phyloP scores from a whole-genome alignment of 306 rosid genomes.

The Lupinus albus region DNA sequence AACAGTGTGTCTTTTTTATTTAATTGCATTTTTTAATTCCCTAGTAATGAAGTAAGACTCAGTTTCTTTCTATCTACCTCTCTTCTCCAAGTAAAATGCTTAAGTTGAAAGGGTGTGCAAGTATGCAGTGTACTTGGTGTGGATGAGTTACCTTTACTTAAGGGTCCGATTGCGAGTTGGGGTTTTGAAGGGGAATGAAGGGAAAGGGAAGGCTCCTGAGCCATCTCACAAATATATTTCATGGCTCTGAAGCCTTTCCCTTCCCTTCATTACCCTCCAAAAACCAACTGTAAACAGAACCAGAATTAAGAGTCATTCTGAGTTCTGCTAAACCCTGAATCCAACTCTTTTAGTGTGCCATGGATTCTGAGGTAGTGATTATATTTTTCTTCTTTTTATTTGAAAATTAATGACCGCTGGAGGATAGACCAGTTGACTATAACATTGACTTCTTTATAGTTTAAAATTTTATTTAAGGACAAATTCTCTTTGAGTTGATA shows the following conservation, averaged over 20 bases:
- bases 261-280: too few species aligned
- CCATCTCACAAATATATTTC: too few species aligned
- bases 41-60: neutral
- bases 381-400: conserved; percentile 12
- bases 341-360: conserved; percentile 4
- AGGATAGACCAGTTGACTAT: conserved; percentile 6
- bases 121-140: neutral
- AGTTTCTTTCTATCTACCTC: neutral
- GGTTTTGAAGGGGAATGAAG: too few species aligned
- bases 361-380: neutral
- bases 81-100: neutral
- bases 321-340: neutral
- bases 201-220: too few species aligned
- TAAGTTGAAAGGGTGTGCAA: conserved; percentile 12
- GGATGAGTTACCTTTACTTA: conserved; percentile 1
- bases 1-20: neutral
- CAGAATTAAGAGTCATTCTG: neutral
- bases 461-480: neutral
- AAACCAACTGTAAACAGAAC: too few species aligned
- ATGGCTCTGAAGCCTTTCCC: too few species aligned
- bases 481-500: neutral
- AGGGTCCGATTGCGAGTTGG: too few species aligned
- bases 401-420: conserved; percentile 14
- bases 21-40: neutral
- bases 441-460: neutral